These are phyloP conservation scores for Closterium sp. DNA, from an alignment of 139 green algal genomes.

Conservation along the genomic window DNA sequence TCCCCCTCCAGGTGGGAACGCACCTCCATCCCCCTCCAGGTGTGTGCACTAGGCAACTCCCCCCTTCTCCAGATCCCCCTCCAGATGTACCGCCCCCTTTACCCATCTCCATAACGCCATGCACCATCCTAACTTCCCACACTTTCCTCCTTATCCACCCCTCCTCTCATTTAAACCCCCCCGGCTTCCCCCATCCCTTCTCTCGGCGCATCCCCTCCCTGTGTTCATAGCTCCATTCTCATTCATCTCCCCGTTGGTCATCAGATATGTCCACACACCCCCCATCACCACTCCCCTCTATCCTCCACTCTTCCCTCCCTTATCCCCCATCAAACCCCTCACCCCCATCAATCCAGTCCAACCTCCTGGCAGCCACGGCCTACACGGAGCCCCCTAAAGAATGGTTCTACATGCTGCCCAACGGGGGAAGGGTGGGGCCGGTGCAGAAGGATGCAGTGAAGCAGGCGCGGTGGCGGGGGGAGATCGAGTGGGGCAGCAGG, in stretches of 20 bases:
- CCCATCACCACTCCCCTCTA: background rate
- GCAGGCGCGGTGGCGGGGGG: slow-evolving; percentile 56
- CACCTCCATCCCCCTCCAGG: slow-evolving; percentile 55
- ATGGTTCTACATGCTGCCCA: slow-evolving; percentile 68
- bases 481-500: slow-evolving; percentile 52
- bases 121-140: background rate
- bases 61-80: background rate
- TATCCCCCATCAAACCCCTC: background rate
- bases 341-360: background rate
- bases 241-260: too few relatives aligned
- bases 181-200: background rate
- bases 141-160: background rate
- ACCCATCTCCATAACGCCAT: background rate
- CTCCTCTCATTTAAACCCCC: too few relatives aligned
- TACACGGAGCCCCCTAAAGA: slow-evolving; percentile 64
- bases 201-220: background rate
- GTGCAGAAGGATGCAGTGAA: slow-evolving; percentile 72
- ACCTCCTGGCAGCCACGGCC: slow-evolving; percentile 61
- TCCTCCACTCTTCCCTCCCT: background rate
- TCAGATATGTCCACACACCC: background rate
- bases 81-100: background rate
- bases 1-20: slow-evolving; percentile 61
- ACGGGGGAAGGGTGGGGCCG: slow-evolving; percentile 59
- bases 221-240: too few relatives aligned
- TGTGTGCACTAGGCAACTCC: background rate